Evolutionary conservation across 2,329 filamentous ascomycete genomes (phyloP), one percentile per base, ranked within the genome.

Genomic region (Nannizziopsis barbatae): DNA sequence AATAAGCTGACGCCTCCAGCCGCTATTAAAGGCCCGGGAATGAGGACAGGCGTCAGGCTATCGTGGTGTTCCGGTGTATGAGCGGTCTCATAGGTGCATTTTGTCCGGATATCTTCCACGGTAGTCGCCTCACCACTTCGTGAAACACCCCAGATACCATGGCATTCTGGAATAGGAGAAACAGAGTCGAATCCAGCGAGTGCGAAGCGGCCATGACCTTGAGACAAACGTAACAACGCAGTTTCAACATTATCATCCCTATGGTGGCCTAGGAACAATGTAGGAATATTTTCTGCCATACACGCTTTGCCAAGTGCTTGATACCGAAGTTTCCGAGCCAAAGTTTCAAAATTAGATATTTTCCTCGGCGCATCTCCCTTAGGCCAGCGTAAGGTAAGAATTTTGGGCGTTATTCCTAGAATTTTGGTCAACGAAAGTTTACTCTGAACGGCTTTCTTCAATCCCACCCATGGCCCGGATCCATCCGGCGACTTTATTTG

Each of bases 191-290:
- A 92, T 2, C 84, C 87, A 12, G 74, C 70, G 27, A 95, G 69
- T 0, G 86, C 88, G n/a, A 75, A 70, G n/a, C 77, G 76, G 2
- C 76, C 70, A 57, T 86, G 83, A 0, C 82, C 80, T 2, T 72
- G 71, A 7, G 82, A 65, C 32, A 96, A 65, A 37, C 92, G 77
- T 80, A 88, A 84, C 42, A 96, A 67, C 3, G 93, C 74, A 0
- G 89, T 95, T 68, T 98, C 92, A 49, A 88, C 84, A 60, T 92
- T 86, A 59, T 98, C 92, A 59, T 95, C 89, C 53, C 76, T 72
- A 62, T 98, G 92, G 61, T 98, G 92, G 3, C 83, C 92, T 22
- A 93, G 70, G 35, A 95, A 75, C 1, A 96, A 63, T 15, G 77
- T 76, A 3, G 65, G 66, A 3, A 84, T 76, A 0, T 67, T 61